phyloP scores from a whole-genome alignment of 108 stramenopile genomes.

The Fragilaria crotonensis region DNA sequence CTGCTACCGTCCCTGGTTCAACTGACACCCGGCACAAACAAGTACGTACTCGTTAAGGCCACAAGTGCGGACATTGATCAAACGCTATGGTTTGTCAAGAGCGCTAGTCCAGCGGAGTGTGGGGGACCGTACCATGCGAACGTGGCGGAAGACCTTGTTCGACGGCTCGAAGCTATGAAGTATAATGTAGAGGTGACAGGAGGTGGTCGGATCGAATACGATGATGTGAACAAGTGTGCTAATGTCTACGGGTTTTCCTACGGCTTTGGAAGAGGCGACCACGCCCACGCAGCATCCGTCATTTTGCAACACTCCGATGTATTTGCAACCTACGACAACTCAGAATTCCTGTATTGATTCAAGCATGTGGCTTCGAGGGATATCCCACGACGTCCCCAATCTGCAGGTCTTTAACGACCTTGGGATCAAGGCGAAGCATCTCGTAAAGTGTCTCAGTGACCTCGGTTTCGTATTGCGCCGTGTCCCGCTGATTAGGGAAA shows the following conservation, averaged over 20 bases:
- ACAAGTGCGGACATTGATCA: not conserved
- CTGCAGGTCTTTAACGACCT: not conserved
- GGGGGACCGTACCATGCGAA: slow-evolving; percentile 72
- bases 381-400: not conserved
- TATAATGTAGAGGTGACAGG: slow-evolving; percentile 36
- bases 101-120: slow-evolving; percentile 57
- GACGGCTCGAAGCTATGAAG: slow-evolving; percentile 24
- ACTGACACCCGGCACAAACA: slow-evolving; percentile 52
- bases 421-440: not conserved
- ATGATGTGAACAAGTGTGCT: slow-evolving; percentile 9
- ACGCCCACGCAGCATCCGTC: slow-evolving; percentile 14
- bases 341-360: slow-evolving; percentile 7
- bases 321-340: slow-evolving; percentile 15
- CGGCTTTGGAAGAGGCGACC: slow-evolving; percentile 54
- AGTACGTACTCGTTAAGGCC: slow-evolving; percentile 55
- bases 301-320: slow-evolving; percentile 9
- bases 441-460: not conserved
- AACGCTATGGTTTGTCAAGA: slow-evolving; percentile 50
- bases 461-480: not conserved
- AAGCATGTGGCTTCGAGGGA: too few species aligned
- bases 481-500: not conserved
- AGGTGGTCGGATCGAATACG: slow-evolving; percentile 55
- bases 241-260: slow-evolving; percentile 65
- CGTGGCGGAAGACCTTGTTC: slow-evolving; percentile 48
- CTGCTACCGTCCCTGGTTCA: slow-evolving; percentile 40